These are phyloP conservation scores for Rubroshorea leprosula DNA, from an alignment of 345 rosid genomes.

Conservation along the genomic window DNA sequence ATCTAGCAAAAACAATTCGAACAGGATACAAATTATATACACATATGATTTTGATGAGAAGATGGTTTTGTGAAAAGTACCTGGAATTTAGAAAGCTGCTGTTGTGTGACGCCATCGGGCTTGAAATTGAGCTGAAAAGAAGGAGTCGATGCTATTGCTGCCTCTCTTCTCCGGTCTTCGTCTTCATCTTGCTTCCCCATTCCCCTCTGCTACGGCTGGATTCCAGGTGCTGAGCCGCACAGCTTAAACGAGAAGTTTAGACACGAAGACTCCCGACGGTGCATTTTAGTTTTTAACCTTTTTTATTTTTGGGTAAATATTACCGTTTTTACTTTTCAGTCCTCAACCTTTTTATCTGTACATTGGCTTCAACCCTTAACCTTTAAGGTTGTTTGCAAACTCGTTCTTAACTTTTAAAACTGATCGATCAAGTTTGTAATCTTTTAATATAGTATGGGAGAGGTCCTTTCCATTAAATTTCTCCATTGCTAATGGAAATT, in stretches of 20 bases:
- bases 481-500: too few species aligned
- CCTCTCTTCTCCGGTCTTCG: slow-evolving; percentile 53
- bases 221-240: background rate
- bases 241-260: background rate
- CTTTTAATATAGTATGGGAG: too few species aligned
- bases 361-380: background rate
- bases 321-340: background rate
- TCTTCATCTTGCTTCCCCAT: slow-evolving; percentile 23
- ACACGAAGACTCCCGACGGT: background rate
- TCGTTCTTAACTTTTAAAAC: background rate
- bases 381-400: background rate
- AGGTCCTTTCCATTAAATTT: too few species aligned
- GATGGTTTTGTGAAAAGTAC: slow-evolving; percentile 18
- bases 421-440: too few species aligned
- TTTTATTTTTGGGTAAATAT: too few species aligned
- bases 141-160: slow-evolving; percentile 38
- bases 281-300: background rate
- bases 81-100: slow-evolving; percentile 54
- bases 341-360: background rate
- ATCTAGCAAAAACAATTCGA: background rate
- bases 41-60: background rate
- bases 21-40: background rate
- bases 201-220: background rate
- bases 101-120: slow-evolving; percentile 29
- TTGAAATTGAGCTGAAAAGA: slow-evolving; percentile 39